These are phyloP conservation scores for Yamadazyma sp. DNA, from an alignment of 1,139 yeast genomes.

Conservation along the genomic window DNA sequence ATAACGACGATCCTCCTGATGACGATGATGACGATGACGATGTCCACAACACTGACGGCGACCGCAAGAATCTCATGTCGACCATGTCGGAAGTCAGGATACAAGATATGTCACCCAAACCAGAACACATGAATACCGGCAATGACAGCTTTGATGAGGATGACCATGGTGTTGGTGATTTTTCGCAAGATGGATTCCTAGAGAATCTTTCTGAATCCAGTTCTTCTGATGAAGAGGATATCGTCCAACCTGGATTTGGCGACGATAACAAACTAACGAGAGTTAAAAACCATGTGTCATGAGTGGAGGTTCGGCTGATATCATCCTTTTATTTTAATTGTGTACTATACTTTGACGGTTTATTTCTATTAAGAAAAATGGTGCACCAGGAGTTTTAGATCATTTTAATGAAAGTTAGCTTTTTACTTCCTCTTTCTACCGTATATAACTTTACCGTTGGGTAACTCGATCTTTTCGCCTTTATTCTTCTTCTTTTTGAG, in stretches of 20 bases:
- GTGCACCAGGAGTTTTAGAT: neutral
- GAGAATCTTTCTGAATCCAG: conserved; percentile 42
- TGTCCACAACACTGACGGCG: conserved; percentile 6
- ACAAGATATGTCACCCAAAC: conserved; percentile 27
- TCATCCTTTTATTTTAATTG: neutral
- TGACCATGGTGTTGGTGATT: conserved; percentile 24
- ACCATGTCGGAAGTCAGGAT: conserved; percentile 25
- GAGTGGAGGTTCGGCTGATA: too few relatives aligned
- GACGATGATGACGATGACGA: conserved; percentile 22
- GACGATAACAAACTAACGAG: conserved; percentile 33
- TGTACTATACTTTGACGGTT: conserved; percentile 2
- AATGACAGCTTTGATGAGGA: conserved; percentile 22
- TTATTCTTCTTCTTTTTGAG: conserved; percentile 32
- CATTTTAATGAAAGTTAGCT: neutral
- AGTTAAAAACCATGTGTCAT: conserved; percentile 41
- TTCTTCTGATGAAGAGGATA: conserved; percentile 34
- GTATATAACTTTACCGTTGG: conserved; percentile 61
- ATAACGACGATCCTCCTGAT: conserved; percentile 6
- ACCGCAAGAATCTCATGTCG: conserved; percentile 13
- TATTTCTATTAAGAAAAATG: neutral
- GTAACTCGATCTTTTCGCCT: conserved; percentile 51
- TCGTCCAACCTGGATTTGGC: conserved; percentile 12
- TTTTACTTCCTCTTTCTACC: conserved; percentile 32
- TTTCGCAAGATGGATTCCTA: conserved; percentile 25
- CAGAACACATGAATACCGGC: conserved; percentile 11